phyloP scores from a whole-genome alignment of 495 filamentous ascomycete species.

The Hyaloscypha finlandica region DNA sequence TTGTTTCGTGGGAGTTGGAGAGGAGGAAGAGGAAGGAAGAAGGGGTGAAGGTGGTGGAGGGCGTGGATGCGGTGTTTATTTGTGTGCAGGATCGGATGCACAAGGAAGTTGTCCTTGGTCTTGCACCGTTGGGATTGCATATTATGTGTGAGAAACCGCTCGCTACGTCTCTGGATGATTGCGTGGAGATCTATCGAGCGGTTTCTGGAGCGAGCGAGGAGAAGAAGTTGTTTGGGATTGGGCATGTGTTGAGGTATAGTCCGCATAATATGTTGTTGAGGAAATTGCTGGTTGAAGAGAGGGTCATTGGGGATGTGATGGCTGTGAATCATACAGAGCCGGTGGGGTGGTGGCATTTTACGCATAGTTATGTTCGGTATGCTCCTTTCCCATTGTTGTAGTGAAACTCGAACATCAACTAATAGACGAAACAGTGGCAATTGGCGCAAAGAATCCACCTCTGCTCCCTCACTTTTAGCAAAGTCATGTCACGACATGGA shows the following conservation, averaged over 20 bases:
- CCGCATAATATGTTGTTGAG: conserved; percentile 88
- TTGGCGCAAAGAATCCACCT: conserved; percentile 77
- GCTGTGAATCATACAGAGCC: conserved; percentile 91
- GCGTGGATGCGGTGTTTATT: conserved; percentile 81
- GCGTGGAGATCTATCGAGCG: conserved; percentile 68
- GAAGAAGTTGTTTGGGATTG: conserved; percentile 75
- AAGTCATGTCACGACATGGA: conserved; percentile 97
- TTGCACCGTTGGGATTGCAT: conserved; percentile 71
- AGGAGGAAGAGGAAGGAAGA: conserved; percentile 48
- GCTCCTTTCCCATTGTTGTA: conserved; percentile 8
- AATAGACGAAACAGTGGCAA: conserved; percentile 60
- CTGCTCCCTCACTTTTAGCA: conserved; percentile 79
- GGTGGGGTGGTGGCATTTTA: conserved; percentile 95
- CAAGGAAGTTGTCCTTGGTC: conserved; percentile 68
- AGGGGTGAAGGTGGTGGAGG: conserved; percentile 42
- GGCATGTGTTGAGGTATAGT: conserved; percentile 79
- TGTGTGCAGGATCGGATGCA: conserved; percentile 90
- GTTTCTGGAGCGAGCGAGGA: conserved; percentile 38
- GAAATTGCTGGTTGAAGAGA: conserved; percentile 70
- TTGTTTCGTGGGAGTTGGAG: conserved; percentile 61
- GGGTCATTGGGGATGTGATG: conserved; percentile 78
- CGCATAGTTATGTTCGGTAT: conserved; percentile 85
- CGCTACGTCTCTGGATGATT: conserved; percentile 76
- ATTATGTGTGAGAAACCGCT: conserved; percentile 96
- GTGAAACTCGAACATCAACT: not conserved